Evolutionary conservation across 306 rosid species (phyloP).

Genomic region (Cicer bijugum): DNA sequence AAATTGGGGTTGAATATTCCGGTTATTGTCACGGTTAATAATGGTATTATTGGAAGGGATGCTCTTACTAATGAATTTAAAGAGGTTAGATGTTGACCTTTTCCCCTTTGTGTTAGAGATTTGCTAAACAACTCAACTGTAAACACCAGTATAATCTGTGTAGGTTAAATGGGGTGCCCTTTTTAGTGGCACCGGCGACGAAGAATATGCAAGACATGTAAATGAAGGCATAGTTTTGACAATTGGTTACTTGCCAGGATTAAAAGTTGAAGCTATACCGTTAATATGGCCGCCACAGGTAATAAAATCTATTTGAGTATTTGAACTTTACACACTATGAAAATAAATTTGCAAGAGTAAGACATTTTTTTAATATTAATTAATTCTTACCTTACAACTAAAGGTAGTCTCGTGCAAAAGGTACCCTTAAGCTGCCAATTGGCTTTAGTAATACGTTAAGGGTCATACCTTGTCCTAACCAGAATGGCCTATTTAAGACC

Average conservation of each 20-base stretch:
- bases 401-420: conserved; percentile 25
- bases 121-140: conserved; percentile 28
- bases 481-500: no score
- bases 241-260: conserved; percentile 73
- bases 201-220: conserved; percentile 44
- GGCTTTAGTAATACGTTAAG: conserved; percentile 9
- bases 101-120: conserved; percentile 24
- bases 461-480: background rate
- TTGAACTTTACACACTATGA: conserved; percentile 8
- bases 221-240: conserved; percentile 68
- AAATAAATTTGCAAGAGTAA: conserved; percentile 10
- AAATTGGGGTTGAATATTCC: conserved; percentile 59
- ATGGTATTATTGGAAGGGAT: conserved; percentile 74
- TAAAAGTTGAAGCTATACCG: conserved; percentile 70
- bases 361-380: conserved; percentile 9
- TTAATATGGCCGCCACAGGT: conserved; percentile 51
- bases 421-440: background rate
- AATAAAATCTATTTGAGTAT: conserved; percentile 15
- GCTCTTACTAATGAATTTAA: conserved; percentile 59
- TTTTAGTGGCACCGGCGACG: conserved; percentile 43
- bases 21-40: conserved; percentile 53
- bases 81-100: conserved; percentile 57
- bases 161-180: conserved; percentile 63
- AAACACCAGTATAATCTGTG: conserved; percentile 25
- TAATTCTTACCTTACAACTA: background rate